A percentile compares a stretch with the other conserved stretches of the same genome.
Conservation (phyloP, 352 stramenopile genomes). For the Phytophthora colocasiae region DNA sequence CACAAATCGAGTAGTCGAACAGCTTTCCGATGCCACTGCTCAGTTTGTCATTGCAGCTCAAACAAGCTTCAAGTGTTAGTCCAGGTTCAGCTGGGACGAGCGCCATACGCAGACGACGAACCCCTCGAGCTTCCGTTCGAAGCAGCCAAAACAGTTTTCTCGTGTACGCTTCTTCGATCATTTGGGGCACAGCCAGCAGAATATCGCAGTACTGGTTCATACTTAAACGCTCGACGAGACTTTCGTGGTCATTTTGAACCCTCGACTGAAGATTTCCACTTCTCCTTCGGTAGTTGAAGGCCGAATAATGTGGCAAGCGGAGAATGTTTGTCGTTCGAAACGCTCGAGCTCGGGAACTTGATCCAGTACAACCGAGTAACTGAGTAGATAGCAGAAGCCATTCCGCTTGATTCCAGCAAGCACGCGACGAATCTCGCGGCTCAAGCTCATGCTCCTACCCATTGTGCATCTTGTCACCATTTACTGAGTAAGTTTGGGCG, state of each 20-base stretch:
- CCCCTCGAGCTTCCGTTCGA: slow-evolving; percentile 17
- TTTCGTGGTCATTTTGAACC: slow-evolving; percentile 37
- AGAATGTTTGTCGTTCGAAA: slow-evolving; percentile 40
- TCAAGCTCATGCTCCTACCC: slow-evolving; percentile 19
- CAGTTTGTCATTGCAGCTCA: slow-evolving; percentile 26
- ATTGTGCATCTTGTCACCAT: slow-evolving; percentile 40
- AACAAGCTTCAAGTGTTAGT: slow-evolving; percentile 4
- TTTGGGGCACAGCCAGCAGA: slow-evolving; percentile 23
- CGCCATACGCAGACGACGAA: not conserved
- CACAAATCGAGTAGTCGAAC: slow-evolving; percentile 36
- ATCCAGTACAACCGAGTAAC: slow-evolving; percentile 39
- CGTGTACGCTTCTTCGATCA: slow-evolving; percentile 49
- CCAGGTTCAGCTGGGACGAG: not conserved
- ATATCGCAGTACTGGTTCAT: slow-evolving; percentile 31
- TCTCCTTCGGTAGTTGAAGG: slow-evolving; percentile 18
- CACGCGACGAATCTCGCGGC: slow-evolving; percentile 25
- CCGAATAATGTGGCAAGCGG: slow-evolving; percentile 44
- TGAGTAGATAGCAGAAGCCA: slow-evolving; percentile 8
- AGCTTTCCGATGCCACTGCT: slow-evolving; percentile 27
- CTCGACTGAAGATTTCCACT: slow-evolving; percentile 48
- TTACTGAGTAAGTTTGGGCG: slow-evolving; percentile 35
- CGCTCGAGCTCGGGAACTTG: slow-evolving; percentile 27
- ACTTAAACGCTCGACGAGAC: slow-evolving; percentile 28
- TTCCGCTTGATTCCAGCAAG: no score
- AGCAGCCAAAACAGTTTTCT: slow-evolving; percentile 52